Base-by-base conservation (phyloP, 2,329 filamentous ascomycete genomes). In the Stachybotrys chartarum region DNA sequence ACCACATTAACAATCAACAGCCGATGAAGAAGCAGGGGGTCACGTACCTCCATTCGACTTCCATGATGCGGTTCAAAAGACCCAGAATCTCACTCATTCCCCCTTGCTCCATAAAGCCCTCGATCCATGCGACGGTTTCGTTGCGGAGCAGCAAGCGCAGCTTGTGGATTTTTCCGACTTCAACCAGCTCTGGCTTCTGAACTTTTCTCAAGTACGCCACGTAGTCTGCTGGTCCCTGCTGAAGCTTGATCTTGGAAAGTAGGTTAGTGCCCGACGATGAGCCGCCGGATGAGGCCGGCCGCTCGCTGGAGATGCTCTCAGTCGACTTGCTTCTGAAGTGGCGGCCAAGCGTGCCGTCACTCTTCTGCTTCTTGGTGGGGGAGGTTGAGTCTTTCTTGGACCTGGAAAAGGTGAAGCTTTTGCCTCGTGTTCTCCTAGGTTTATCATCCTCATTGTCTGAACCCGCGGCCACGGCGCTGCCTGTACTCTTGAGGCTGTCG, bases 131-230 rank as follows among this genome's bases (percentile, higher is more conserved):
- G 6, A 99, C 91, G 0, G 93, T 96, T 75, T 99, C 94, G 66
- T 97, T 97, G 17, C 94, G 85, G 54, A 99, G 79, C 53, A 97
- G 75, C 18, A 97, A 80, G 14, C 93, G 85, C 50, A 99, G 80
- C 73, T 97, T 97, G 74, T 97, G 94, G 42, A 99, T 75, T 68
- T 94, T 93, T 49, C 92, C 91, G n/a, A 97, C 90, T 69, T 97
- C 93, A 10, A 97, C 87, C 45, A 85, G 77, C 64, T 94, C 84
- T 0, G 91, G 91, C 71, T 90, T 88, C 61, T 86, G 87, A 1
- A 89, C 86, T 70, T 91, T 92, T 64, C 83, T 82, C 62, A 97
- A 75, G 68, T 97, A 96, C 24, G 83, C 79, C 44, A 97, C 91
- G 72, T 95, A 96, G 66, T 97, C 91, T 47, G 84, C 81, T 0